phyloP scores from a whole-genome alignment of 805 yeast species.

The Cyberlindnera suaveolens region DNA sequence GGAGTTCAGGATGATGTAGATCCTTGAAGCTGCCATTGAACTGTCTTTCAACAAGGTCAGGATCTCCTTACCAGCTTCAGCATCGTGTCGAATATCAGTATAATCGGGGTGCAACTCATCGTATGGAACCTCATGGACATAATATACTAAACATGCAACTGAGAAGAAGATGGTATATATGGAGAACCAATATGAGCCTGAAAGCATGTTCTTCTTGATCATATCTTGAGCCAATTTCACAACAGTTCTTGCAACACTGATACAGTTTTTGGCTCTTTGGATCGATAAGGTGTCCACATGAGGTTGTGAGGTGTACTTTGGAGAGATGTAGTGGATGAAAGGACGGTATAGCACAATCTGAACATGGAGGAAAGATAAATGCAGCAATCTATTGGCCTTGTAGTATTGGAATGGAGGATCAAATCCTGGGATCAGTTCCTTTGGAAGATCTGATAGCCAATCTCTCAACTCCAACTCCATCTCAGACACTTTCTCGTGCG shows the following conservation, averaged over 20 bases:
- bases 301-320: conserved; percentile 35
- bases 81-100: conserved; percentile 59
- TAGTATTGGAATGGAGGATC: conserved; percentile 59
- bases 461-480: conserved; percentile 62
- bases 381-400: conserved; percentile 69
- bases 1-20: conserved; percentile 74
- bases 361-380: conserved; percentile 67
- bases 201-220: conserved; percentile 62
- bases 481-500: conserved; percentile 41
- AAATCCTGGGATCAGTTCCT: conserved; percentile 62
- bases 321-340: conserved; percentile 75
- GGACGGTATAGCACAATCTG: conserved; percentile 82
- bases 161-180: conserved; percentile 85
- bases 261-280: conserved; percentile 75
- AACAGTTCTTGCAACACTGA: conserved; percentile 76
- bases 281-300: conserved; percentile 53
- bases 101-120: conserved; percentile 47
- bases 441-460: conserved; percentile 70
- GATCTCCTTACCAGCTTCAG: conserved; percentile 74
- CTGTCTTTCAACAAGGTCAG: conserved; percentile 65
- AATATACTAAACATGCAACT: conserved; percentile 79
- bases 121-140: conserved; percentile 52
- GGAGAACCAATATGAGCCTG: conserved; percentile 89
- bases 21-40: conserved; percentile 73
- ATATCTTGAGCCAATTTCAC: conserved; percentile 76